Conservation (phyloP, 805 yeast genomes). For the Cyberlindnera meyerae region DNA sequence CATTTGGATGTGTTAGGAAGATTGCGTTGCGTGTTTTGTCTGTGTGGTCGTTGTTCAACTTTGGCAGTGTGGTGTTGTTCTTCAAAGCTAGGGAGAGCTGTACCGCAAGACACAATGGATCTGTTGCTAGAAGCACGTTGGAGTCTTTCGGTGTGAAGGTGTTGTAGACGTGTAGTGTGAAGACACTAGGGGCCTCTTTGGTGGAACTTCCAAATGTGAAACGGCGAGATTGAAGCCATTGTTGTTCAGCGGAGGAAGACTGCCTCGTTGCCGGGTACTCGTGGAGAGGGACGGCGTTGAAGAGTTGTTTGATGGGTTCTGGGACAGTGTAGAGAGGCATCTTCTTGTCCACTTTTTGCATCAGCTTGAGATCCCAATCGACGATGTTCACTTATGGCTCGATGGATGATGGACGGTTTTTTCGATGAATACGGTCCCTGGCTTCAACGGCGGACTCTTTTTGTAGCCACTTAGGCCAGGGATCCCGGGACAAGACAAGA, state of each 20-base stretch:
- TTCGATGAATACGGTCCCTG: too few relatives aligned
- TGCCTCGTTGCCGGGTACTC: conserved; percentile 34
- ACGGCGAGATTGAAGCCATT: conserved; percentile 22
- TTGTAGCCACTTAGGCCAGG: too few relatives aligned
- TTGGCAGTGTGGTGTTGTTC: conserved; percentile 41
- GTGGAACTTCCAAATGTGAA: conserved; percentile 20
- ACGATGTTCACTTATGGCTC: too few relatives aligned
- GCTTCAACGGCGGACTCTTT: too few relatives aligned
- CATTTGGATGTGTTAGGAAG: conserved; percentile 42
- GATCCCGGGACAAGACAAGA: too few relatives aligned
- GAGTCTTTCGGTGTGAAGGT: conserved; percentile 29
- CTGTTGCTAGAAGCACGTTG: conserved; percentile 41
- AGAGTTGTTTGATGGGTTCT: conserved; percentile 36
- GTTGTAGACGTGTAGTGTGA: conserved; percentile 53
- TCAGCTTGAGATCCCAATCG: too few relatives aligned
- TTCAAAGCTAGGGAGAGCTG: conserved; percentile 43
- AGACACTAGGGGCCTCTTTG: conserved; percentile 25
- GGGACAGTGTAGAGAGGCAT: too few relatives aligned
- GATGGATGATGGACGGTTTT: too few relatives aligned
- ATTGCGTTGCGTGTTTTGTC: conserved; percentile 30
- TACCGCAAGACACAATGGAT: conserved; percentile 50
- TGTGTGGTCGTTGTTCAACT: conserved; percentile 11
- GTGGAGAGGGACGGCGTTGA: conserved; percentile 48
- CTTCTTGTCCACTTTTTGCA: too few relatives aligned
- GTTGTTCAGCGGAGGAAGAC: conserved; percentile 25